These are phyloP conservation scores for Diplocarpon rosae DNA, from an alignment of 2,329 filamentous ascomycete genomes.

Conservation along the genomic window DNA sequence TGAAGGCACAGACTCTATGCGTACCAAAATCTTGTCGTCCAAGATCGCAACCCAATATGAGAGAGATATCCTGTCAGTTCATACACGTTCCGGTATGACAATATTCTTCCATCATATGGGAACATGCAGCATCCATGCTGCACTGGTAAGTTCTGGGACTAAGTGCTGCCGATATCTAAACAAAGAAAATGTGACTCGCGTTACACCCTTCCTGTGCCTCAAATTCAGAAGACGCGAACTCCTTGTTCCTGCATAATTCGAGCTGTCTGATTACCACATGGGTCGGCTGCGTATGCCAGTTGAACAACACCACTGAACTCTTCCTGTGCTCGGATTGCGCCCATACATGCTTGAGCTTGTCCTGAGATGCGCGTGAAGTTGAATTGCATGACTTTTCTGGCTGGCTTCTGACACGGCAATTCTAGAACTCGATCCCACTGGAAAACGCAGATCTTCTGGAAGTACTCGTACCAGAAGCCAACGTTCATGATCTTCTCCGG, in stretches of 20 bases:
- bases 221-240: background rate
- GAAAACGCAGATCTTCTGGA: constrained; percentile 5
- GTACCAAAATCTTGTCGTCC: too few relatives aligned
- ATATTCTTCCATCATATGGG: too few relatives aligned
- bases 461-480: constrained; percentile 9
- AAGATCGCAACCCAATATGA: too few relatives aligned
- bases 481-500: constrained; percentile 8
- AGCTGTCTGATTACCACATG: background rate
- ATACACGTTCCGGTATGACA: too few relatives aligned
- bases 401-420: background rate
- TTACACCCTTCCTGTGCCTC: too few relatives aligned
- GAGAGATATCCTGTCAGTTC: too few relatives aligned
- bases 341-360: background rate
- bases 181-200: too few relatives aligned
- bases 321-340: background rate
- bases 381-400: background rate
- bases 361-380: too few relatives aligned
- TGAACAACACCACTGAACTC: background rate
- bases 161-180: too few relatives aligned
- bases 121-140: too few relatives aligned
- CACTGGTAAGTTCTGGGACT: too few relatives aligned
- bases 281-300: background rate
- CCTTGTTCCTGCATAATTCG: background rate
- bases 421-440: constrained; percentile 2
- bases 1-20: too few relatives aligned